Conservation (phyloP, 2,329 filamentous ascomycete genomes). For the Claviceps sp. region DNA sequence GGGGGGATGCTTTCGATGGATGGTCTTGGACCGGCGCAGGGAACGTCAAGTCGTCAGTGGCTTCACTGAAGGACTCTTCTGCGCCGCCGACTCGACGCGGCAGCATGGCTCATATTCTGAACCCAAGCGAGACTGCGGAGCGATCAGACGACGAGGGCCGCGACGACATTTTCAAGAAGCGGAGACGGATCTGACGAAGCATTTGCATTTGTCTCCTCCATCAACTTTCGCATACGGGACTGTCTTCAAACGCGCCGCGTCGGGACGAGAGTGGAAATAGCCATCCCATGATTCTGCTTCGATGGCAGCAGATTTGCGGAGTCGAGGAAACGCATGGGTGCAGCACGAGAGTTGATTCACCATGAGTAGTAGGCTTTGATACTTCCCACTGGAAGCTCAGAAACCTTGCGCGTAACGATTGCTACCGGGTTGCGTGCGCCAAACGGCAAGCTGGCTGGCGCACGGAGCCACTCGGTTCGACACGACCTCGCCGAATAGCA, state of each 20-base stretch:
- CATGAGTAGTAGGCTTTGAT: neutral
- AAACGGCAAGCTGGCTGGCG: neutral
- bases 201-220: neutral
- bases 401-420: neutral
- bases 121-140: conserved; percentile 43
- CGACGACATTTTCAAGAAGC: conserved; percentile 46
- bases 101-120: conserved; percentile 51
- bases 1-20: conserved; percentile 33
- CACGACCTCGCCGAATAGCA: neutral
- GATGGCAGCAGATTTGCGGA: no score
- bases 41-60: conserved; percentile 34
- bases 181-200: conserved; percentile 42
- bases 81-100: conserved; percentile 42
- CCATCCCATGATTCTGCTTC: no score
- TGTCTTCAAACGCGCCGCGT: neutral
- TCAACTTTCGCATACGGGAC: neutral
- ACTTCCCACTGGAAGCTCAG: neutral
- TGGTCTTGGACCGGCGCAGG: conserved; percentile 43
- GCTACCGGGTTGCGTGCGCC: neutral
- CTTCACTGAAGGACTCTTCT: conserved; percentile 36
- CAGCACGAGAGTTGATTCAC: neutral
- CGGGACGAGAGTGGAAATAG: neutral
- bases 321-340: neutral
- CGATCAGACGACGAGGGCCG: conserved; percentile 39
- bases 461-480: neutral